Evolutionary conservation across 345 rosid species (phyloP), one percentile per base, ranked within the genome.

Genomic region (Arabis hirsuta): DNA sequence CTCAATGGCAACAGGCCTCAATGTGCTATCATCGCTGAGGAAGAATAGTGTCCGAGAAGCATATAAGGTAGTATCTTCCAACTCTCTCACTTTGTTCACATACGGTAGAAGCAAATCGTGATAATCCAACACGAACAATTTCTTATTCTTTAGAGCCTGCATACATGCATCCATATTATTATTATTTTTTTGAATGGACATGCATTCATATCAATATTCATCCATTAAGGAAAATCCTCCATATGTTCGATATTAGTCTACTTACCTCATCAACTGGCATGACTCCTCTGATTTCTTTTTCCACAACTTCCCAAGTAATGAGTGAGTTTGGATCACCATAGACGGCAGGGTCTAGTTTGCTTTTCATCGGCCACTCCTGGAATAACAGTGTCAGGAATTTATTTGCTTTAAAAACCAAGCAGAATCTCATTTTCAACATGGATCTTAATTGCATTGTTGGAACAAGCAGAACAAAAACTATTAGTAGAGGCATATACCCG

Each of bases 341-440:
- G 3, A 81, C 74, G 6, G 11, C 52, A 0, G 96, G 87, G 67
- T 92, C 98, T 10, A 92, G 87, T 22, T 79, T 74, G 71, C 98
- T 90, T 77, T 66, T 84, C 78, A 90, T 27, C 7, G 98, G 98
- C 96, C 93, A 92, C 63, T 92, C 96, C 98, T 90, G 64, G 6
- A 76, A 41, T 16, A 34, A 43, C 12, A 31, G 3, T 38, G 14
- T 8, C 46, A 69, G 26, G 12, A n/a, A 6, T 53, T 55, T 10
- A 7, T 22, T 13, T 8, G 53, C 53, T 48, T 48, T 20, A 9
- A 22, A 20, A 48, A 46, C 51, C 24, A 27, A 22, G 24, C 4
- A 27, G 2, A 27, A 27, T 27, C 29, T 27, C 24, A 22, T 22
- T 22, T 22, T 22, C 24, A 22, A 27, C 4, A 27, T 27, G 24